Conservation (phyloP, 345 rosid genomes). For the Psidium friedrichsthalianum region DNA sequence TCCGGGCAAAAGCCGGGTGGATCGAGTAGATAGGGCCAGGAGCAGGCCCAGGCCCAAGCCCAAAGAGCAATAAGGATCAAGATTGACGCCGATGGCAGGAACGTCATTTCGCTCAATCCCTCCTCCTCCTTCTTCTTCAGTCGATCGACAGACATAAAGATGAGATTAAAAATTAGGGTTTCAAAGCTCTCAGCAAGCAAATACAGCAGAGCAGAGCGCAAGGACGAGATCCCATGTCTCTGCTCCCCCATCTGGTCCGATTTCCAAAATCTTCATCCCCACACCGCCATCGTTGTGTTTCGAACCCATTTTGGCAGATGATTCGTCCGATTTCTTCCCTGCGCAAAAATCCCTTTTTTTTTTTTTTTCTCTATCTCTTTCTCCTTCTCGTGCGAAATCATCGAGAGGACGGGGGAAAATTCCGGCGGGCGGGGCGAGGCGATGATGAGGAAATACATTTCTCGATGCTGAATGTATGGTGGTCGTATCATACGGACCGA, state of each 20-base stretch:
- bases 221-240: not conserved
- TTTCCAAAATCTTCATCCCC: rapidly evolving
- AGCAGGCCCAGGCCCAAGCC: not conserved
- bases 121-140: not conserved
- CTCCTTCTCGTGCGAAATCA: not conserved
- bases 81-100: not conserved
- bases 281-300: not conserved
- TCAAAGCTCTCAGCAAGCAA: not conserved
- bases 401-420: not conserved
- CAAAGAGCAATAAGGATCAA: not conserved
- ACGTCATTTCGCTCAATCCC: not conserved
- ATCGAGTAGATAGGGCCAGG: not conserved
- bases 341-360: not conserved
- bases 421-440: not conserved
- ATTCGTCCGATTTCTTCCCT: not conserved
- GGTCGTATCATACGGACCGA: conserved; percentile 4
- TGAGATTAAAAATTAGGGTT: not conserved
- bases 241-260: not conserved
- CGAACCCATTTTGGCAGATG: not conserved
- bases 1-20: not conserved
- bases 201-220: not conserved
- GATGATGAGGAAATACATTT: conserved; percentile 20
- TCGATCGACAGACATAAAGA: not conserved
- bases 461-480: conserved; percentile 28
- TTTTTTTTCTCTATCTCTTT: rapidly evolving